phyloP scores from a whole-genome alignment of 2,329 filamentous ascomycete species.

The Cytospora chrysosperma region DNA sequence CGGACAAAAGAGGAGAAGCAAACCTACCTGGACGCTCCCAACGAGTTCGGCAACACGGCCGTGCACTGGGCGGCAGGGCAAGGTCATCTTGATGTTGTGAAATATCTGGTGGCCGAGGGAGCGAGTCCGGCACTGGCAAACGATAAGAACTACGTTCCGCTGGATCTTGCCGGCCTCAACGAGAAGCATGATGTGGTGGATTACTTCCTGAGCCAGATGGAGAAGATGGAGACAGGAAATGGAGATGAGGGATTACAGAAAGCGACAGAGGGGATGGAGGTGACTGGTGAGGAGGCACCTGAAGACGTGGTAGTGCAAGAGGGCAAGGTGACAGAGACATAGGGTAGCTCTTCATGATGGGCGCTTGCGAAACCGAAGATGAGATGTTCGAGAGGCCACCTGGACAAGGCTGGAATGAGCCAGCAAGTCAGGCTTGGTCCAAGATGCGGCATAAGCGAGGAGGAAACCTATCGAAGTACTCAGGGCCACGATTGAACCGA shows the following conservation, averaged over 20 bases:
- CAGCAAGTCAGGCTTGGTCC: not conserved
- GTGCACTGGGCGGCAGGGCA: slow-evolving; percentile 94
- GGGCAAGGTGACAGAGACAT: not conserved
- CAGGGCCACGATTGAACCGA: not conserved
- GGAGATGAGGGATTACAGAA: slow-evolving; percentile 43
- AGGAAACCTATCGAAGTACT: too few species aligned
- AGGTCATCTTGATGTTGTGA: slow-evolving; percentile 78
- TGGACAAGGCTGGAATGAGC: not conserved
- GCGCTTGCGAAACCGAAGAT: not conserved
- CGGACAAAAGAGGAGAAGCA: slow-evolving; percentile 42
- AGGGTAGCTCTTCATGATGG: slow-evolving; percentile 12
- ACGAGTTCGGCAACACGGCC: slow-evolving; percentile 83
- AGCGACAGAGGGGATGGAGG: slow-evolving; percentile 39
- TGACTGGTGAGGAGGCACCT: slow-evolving; percentile 35
- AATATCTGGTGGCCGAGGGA: slow-evolving; percentile 71
- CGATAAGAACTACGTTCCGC: slow-evolving; percentile 76
- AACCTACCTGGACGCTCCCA: slow-evolving; percentile 65
- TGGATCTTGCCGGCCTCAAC: slow-evolving; percentile 71
- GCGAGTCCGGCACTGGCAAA: slow-evolving; percentile 79
- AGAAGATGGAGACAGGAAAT: slow-evolving; percentile 48
- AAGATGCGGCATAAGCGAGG: not conserved
- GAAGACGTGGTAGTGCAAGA: slow-evolving; percentile 21
- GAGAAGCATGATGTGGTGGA: slow-evolving; percentile 66
- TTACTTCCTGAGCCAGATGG: slow-evolving; percentile 54
- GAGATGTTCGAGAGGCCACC: not conserved